Percentiles rank a stretch among this genome's conserved stretches.
Conservation (phyloP, 352 stramenopile species). For the Phytophthora chlamydospora region DNA sequence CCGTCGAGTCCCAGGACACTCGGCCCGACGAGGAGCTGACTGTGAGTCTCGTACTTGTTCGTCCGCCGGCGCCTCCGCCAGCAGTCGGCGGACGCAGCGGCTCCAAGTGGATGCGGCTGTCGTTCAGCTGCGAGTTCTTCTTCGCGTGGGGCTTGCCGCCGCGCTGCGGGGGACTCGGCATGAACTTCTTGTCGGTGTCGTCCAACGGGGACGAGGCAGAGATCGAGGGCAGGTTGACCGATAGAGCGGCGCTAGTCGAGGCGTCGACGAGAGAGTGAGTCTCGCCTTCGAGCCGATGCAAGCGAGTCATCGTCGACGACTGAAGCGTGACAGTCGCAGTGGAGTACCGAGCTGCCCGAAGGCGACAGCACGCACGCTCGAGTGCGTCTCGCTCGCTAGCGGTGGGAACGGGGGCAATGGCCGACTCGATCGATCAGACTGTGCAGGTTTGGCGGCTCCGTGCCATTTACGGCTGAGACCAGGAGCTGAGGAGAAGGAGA, state of each 20-base stretch:
- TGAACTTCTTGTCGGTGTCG: conserved; percentile 38
- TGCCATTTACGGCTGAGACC: conserved; percentile 28
- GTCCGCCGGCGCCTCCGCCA: conserved; percentile 10
- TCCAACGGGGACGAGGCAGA: conserved; percentile 31
- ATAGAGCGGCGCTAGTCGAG: conserved; percentile 7
- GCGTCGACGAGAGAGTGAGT: conserved; percentile 1
- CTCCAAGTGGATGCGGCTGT: conserved; percentile 70
- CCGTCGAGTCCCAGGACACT: conserved; percentile 50
- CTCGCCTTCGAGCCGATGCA: conserved; percentile 23
- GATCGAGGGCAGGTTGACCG: conserved; percentile 63
- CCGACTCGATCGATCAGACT: conserved; percentile 15
- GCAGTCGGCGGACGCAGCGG: conserved; percentile 55
- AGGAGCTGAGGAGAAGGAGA: conserved; percentile 10
- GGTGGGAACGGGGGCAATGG: conserved; percentile 23
- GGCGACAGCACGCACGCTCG: conserved; percentile 6
- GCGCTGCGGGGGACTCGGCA: conserved; percentile 63
- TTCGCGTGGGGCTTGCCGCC: conserved; percentile 50
- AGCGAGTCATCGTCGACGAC: conserved; percentile 23
- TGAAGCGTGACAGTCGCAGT: conserved; percentile 3
- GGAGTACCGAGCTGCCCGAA: conserved; percentile 5
- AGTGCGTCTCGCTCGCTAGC: conserved; percentile 29
- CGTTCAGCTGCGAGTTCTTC: conserved; percentile 53
- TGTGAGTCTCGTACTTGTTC: conserved; percentile 29
- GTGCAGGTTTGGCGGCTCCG: conserved; percentile 10
- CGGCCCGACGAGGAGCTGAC: conserved; percentile 50